phyloP scores from a whole-genome alignment of 768 basidiomycete genomes.

The Hericium rajendrae region DNA sequence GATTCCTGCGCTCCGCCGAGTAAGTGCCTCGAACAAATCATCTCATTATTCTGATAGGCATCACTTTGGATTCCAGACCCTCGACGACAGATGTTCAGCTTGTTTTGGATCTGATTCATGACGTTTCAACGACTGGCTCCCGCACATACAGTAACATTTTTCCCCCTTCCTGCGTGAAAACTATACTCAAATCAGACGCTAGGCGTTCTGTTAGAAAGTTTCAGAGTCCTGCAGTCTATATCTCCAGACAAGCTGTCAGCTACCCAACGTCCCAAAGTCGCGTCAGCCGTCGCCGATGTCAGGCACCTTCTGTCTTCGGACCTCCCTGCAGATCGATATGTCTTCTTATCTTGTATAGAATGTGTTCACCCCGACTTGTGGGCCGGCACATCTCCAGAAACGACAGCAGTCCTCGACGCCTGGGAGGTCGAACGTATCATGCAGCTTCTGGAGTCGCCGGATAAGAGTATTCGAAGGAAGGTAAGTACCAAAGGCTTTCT shows the following conservation, averaged over 20 bases:
- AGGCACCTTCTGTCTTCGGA: conserved; percentile 48
- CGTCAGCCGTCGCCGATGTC: conserved; percentile 33
- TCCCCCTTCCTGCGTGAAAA: not conserved
- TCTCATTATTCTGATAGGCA: not conserved
- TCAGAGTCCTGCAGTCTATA: conserved; percentile 6
- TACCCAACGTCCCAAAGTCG: conserved; percentile 1
- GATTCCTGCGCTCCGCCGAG: conserved; percentile 5
- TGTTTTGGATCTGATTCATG: not conserved
- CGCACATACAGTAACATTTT: not conserved
- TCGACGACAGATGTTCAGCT: not conserved
- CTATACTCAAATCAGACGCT: not conserved
- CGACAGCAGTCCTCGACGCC: conserved; percentile 49
- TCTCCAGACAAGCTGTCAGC: conserved; percentile 2
- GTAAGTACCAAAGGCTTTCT: conserved; percentile 25
- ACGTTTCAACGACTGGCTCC: not conserved
- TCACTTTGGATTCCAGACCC: not conserved
- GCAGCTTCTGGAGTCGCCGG: conserved; percentile 52
- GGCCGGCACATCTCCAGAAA: conserved; percentile 51
- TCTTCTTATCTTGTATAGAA: conserved; percentile 57
- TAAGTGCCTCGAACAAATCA: not conserved
- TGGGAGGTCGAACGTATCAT: conserved; percentile 70
- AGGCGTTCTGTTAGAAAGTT: conserved; percentile 1
- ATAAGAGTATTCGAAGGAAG: conserved; percentile 47
- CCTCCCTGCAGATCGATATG: conserved; percentile 50
- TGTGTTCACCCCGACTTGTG: conserved; percentile 50